A percentile compares a stretch with the other conserved stretches of the same genome.
These are phyloP conservation scores for Tetrahymena borealis DNA, from an alignment of 73 alveolate genomes.

Conservation along the genomic window DNA sequence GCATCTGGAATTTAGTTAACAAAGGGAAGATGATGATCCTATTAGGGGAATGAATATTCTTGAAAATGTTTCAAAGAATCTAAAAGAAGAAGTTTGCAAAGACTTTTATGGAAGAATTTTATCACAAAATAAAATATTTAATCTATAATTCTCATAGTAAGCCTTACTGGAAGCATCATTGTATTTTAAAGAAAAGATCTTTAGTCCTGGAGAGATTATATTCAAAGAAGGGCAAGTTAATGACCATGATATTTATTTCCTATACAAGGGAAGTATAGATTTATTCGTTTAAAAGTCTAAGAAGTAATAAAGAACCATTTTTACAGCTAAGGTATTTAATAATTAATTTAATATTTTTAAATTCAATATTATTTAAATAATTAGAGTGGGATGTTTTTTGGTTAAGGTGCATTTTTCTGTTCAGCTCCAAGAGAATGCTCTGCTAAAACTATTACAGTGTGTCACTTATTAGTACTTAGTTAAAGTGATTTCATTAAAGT, in stretches of 20 bases:
- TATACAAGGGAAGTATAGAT: neutral
- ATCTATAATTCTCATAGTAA: neutral
- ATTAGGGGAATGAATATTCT: neutral
- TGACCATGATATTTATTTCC: neutral
- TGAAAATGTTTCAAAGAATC: neutral
- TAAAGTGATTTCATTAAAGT: neutral
- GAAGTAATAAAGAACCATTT: neutral
- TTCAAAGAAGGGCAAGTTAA: neutral
- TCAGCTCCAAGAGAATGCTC: conserved; percentile 1
- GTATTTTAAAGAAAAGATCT: neutral
- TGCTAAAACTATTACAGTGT: neutral
- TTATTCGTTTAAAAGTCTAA: neutral
- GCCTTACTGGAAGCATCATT: neutral
- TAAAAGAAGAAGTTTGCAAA: neutral
- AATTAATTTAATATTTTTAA: neutral
- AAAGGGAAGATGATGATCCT: neutral
- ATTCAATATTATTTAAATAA: neutral
- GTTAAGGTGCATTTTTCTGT: neutral
- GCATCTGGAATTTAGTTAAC: neutral
- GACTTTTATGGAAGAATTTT: neutral
- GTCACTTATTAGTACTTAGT: neutral
- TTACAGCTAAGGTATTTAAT: neutral
- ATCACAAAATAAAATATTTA: neutral
- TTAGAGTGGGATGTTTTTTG: neutral
- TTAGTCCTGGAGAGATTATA: neutral